Evolutionary conservation across 2,329 filamentous ascomycete species (phyloP).

Genomic region (Thelonectria rubi): DNA sequence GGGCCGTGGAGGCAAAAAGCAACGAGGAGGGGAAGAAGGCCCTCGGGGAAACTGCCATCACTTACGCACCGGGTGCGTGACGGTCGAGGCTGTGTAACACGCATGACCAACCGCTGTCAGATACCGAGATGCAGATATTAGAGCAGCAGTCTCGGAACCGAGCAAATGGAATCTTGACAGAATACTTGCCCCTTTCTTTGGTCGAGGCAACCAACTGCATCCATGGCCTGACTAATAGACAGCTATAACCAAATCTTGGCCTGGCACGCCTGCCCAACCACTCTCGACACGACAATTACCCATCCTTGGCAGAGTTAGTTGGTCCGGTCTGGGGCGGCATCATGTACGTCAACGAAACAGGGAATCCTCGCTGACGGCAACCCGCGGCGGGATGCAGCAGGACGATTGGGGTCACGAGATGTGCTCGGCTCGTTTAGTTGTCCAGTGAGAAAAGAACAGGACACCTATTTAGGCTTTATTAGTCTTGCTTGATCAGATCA

Average conservation of each 20-base stretch:
- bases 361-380: slow-evolving; percentile 4
- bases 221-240: not conserved
- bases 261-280: not conserved
- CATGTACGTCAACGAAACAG: slow-evolving; percentile 15
- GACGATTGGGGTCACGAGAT: too few species aligned
- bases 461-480: too few species aligned
- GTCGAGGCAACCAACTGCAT: too few species aligned
- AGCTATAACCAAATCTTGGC: not conserved
- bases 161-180: slow-evolving; percentile 13
- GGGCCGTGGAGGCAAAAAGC: slow-evolving; percentile 17
- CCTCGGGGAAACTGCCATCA: slow-evolving; percentile 16
- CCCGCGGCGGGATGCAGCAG: too few species aligned
- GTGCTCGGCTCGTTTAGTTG: too few species aligned
- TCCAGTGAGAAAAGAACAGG: too few species aligned
- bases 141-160: not conserved
- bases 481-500: too few species aligned
- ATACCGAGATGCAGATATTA: not conserved
- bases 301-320: not conserved
- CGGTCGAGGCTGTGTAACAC: slow-evolving; percentile 6
- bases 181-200: not conserved
- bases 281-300: slow-evolving; percentile 8
- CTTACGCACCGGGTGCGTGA: slow-evolving; percentile 2
- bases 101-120: slow-evolving; percentile 11
- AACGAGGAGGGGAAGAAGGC: not conserved
- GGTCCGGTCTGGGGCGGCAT: not conserved